phyloP scores from a whole-genome alignment of 306 rosid genomes.

The Prunus davidiana region DNA sequence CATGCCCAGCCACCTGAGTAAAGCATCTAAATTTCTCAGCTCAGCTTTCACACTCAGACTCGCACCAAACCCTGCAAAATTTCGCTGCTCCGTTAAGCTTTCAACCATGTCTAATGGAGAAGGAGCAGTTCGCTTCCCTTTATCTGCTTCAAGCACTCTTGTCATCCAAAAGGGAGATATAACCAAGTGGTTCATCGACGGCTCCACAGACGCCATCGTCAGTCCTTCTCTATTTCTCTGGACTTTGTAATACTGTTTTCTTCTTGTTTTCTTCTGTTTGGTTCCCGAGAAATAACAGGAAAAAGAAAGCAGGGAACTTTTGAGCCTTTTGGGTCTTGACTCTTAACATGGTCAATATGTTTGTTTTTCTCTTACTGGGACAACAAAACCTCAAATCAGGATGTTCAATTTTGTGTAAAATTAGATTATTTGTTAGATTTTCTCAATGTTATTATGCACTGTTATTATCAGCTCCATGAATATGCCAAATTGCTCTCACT shows the following conservation, averaged over 20 bases:
- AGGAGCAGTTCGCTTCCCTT: conserved; percentile 53
- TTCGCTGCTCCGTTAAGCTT: conserved; percentile 7
- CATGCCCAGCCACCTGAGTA: neutral
- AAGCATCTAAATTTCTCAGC: neutral
- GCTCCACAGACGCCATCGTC: conserved; percentile 80
- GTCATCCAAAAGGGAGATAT: conserved; percentile 84
- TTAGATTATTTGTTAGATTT: neutral
- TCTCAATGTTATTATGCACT: neutral
- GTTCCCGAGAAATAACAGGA: neutral
- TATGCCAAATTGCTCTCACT: neutral
- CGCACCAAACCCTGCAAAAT: neutral
- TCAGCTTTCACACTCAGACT: neutral
- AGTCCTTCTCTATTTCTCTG: conserved; percentile 26
- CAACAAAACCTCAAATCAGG: neutral
- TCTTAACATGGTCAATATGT: neutral
- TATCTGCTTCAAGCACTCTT: conserved; percentile 52
- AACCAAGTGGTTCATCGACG: conserved; percentile 77
- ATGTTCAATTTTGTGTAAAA: neutral
- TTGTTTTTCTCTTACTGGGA: neutral
- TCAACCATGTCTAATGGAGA: conserved; percentile 34
- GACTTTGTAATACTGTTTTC: neutral
- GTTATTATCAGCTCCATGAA: neutral
- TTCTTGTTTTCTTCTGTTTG: neutral
- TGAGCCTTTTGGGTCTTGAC: neutral
- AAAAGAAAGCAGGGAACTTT: neutral